Base-by-base conservation (phyloP, 2,329 filamentous ascomycete genomes). In the Zopfia rhizophila region DNA sequence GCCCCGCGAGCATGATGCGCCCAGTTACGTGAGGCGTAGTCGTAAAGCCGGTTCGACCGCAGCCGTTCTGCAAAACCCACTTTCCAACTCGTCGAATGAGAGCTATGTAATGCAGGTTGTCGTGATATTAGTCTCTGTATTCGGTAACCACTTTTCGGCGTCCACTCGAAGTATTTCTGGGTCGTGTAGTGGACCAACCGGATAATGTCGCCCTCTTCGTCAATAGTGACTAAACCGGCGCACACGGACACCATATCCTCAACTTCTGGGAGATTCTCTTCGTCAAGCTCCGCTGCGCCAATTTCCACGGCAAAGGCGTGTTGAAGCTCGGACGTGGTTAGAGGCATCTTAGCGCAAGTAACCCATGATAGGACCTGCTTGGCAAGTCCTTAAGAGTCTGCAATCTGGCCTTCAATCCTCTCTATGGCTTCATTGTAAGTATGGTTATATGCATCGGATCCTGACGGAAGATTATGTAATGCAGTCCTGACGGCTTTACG, bases 361-460 rank as follows among this genome's bases (percentile, higher is more conserved):
- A 48, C 22, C 43, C 43, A 51, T 7, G 41, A 43, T 7, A 50
- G 31, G 22, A 40, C 36, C 3, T 29, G 13, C 29, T 63, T 70
- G 0, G 78, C 77, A 28, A 78, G 59, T 0, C 66, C 45, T 13
- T 25, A 25, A 7, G 63, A 47, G 3, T 66, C 68, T 2, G 36
- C 1, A 0, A 46, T 5, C 33, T 80, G 76, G 0, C 50, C 43
- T 12, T 69, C 25, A 25, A 81, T 77, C 17, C 76, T 62, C 4
- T 72, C 33, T 62, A 81, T 75, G 0, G 72, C 69, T 0, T 72
- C 46, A 0, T 69, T 44, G 36, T 82, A 82, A 0, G 72, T 69
- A 7, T 53, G 3, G 16, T 74, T 55, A 14, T 74, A 72, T 3
- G 59, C 62, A n/a, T 60, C 36, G 2, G 56, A 55, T 11, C 66